phyloP scores from a whole-genome alignment of 768 basidiomycete genomes.

The Mycena crocata region DNA sequence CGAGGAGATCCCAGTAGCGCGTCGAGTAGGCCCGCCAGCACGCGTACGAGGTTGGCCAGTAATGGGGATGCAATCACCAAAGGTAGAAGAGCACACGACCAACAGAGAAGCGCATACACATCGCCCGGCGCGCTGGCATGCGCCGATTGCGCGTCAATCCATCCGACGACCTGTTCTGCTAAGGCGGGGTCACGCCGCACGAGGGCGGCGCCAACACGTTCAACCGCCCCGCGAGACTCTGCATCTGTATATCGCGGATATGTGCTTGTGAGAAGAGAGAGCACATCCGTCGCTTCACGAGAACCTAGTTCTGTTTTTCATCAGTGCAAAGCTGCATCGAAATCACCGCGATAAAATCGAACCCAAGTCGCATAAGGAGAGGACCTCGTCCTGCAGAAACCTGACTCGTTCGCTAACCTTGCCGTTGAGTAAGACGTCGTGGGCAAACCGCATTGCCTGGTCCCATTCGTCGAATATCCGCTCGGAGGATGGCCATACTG shows the following conservation, averaged over 20 bases:
- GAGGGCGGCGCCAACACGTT: constrained; percentile 72
- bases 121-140: constrained; percentile 35
- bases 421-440: constrained; percentile 28
- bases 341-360: not conserved
- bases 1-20: constrained; percentile 28
- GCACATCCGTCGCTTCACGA: constrained; percentile 59
- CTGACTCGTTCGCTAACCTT: constrained; percentile 29
- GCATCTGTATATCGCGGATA: constrained; percentile 85
- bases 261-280: constrained; percentile 78
- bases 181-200: constrained; percentile 62
- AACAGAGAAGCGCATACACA: constrained; percentile 32
- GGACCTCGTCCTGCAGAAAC: constrained; percentile 32
- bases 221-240: constrained; percentile 77
- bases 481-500: constrained; percentile 29
- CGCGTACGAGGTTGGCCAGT: constrained; percentile 22
- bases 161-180: constrained; percentile 30
- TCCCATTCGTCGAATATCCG: constrained; percentile 29
- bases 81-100: constrained; percentile 32
- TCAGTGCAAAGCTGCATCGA: not conserved
- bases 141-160: constrained; percentile 33
- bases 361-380: constrained; percentile 32
- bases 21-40: constrained; percentile 30
- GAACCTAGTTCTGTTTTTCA: constrained; percentile 27
- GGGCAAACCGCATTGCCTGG: constrained; percentile 32
- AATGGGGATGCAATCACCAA: constrained; percentile 22